Evolutionary conservation across 2,329 filamentous ascomycete genomes (phyloP).

Genomic region (Lachnum nothofagi): DNA sequence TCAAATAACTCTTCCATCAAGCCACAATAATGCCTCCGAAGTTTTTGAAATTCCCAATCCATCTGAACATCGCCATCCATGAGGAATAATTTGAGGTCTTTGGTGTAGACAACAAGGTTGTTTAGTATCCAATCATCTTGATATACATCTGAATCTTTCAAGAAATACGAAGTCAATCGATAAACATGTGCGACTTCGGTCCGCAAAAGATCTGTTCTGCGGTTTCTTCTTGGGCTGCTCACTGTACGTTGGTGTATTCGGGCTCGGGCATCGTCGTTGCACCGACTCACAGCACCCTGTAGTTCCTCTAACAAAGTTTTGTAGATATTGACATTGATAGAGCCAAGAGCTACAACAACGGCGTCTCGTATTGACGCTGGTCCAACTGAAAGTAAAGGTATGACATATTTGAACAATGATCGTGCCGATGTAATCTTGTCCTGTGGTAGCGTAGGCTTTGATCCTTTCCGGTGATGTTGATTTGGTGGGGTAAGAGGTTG

Average conservation of each 20-base stretch:
- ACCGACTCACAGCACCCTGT: conserved; percentile 77
- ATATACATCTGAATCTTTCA: conserved; percentile 72
- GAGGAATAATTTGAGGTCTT: conserved; percentile 87
- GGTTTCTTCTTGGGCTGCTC: conserved; percentile 75
- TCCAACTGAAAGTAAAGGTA: conserved; percentile 76
- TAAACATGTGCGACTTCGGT: conserved; percentile 97
- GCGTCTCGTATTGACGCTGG: conserved; percentile 81
- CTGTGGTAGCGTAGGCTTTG: conserved; percentile 62
- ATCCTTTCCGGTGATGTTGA: conserved; percentile 78
- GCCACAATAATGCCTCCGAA: conserved; percentile 90
- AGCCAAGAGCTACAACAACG: conserved; percentile 85
- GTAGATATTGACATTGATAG: conserved; percentile 92
- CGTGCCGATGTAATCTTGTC: conserved; percentile 83
- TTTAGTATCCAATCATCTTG: conserved; percentile 85
- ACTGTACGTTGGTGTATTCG: conserved; percentile 81
- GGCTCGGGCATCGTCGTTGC: conserved; percentile 81
- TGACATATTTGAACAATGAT: conserved; percentile 84
- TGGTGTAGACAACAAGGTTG: conserved; percentile 83
- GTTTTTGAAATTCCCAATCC: conserved; percentile 88
- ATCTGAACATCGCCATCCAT: conserved; percentile 93
- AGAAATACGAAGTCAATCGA: conserved; percentile 84
- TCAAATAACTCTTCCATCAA: conserved; percentile 90
- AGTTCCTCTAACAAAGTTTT: conserved; percentile 84
- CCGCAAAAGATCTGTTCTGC: conserved; percentile 77
- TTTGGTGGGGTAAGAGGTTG: conserved; percentile 50